Conservation (phyloP, 148 eudicot species). For the Arbutus unedo region DNA sequence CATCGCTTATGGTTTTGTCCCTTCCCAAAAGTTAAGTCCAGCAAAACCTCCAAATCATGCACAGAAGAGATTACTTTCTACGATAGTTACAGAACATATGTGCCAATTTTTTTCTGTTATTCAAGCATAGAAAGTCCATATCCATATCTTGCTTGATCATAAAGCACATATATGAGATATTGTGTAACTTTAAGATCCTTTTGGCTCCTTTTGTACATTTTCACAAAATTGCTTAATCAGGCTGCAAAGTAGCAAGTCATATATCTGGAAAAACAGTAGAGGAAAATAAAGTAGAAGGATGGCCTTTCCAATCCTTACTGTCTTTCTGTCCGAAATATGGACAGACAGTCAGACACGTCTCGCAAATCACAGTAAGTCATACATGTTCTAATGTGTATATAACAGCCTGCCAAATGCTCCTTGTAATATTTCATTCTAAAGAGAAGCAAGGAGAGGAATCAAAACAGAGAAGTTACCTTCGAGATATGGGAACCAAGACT, state of each 20-base stretch:
- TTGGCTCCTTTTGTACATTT: slow-evolving; percentile 3
- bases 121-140: not conserved
- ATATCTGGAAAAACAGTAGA: not conserved
- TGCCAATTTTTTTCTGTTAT: not conserved
- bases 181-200: not conserved
- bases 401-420: not conserved
- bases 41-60: not conserved
- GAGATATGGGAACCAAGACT: slow-evolving; percentile 85
- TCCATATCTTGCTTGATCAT: not conserved
- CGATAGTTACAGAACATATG: not conserved
- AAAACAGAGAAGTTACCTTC: slow-evolving; percentile 45
- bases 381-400: not conserved
- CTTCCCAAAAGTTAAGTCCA: too few species aligned
- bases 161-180: not conserved
- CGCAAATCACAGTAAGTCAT: not conserved
- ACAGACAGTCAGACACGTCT: not conserved
- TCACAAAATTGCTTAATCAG: not conserved
- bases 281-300: not conserved
- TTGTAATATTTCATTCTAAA: not conserved
- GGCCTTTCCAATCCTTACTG: not conserved
- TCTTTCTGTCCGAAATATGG: not conserved
- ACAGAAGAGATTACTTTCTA: not conserved
- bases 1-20: not conserved
- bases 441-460: not conserved
- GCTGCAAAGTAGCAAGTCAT: not conserved